Evolutionary conservation across 2,329 filamentous ascomycete genomes (phyloP).

Genomic region (Scytalidium lignicola): DNA sequence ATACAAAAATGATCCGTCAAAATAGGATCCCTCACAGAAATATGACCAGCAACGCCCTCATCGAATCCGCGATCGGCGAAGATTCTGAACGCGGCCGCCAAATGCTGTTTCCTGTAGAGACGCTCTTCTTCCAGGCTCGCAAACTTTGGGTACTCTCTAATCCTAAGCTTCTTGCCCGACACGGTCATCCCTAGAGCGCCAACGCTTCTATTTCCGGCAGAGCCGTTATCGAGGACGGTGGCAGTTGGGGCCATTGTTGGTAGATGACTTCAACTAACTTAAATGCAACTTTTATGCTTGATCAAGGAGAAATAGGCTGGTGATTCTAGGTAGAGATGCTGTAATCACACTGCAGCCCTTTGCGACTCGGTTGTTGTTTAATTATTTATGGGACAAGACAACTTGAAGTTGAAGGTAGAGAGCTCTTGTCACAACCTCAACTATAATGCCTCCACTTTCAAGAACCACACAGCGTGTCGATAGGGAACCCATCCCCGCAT

Average conservation of each 20-base stretch:
- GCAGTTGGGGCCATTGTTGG: conserved; percentile 33
- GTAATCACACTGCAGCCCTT: too few relatives aligned
- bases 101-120: conserved; percentile 22
- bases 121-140: conserved; percentile 17
- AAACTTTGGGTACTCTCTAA: conserved; percentile 35
- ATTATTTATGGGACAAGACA: too few relatives aligned
- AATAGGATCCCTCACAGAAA: conserved; percentile 42
- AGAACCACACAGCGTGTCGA: too few relatives aligned
- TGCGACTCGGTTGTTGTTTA: too few relatives aligned
- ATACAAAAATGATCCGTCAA: conserved; percentile 31
- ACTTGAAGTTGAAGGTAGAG: too few relatives aligned
- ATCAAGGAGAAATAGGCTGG: too few relatives aligned
- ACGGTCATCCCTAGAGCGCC: conserved; percentile 41
- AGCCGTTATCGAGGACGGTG: conserved; percentile 30
- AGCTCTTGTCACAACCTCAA: too few relatives aligned
- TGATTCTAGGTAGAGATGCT: too few relatives aligned
- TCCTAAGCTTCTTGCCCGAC: conserved; percentile 38
- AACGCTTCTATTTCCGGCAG: conserved; percentile 34
- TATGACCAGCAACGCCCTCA: conserved; percentile 60
- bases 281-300: too few relatives aligned
- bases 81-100: conserved; percentile 21
- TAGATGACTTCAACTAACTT: too few relatives aligned
- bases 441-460: too few relatives aligned
- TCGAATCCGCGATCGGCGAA: conserved; percentile 29
- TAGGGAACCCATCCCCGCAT: too few relatives aligned